Evolutionary conservation across 306 rosid species (phyloP).

Genomic region (Hippophae rhamnoides): DNA sequence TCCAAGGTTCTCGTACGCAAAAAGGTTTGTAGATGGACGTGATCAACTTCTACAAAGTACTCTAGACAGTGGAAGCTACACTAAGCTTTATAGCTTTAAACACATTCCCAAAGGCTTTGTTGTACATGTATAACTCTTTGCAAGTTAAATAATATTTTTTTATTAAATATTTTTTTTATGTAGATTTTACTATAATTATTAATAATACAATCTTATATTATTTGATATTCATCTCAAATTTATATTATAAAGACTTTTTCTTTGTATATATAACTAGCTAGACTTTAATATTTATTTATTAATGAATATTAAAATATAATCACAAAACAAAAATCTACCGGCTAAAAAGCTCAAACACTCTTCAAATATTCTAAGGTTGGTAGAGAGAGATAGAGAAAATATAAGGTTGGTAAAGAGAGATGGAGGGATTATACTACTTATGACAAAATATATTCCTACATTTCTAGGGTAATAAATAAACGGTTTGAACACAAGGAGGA

Average conservation of each 20-base stretch:
- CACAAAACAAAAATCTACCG: constrained; percentile 6
- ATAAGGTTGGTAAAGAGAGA: constrained; percentile 39
- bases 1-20: constrained; percentile 29
- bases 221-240: no score
- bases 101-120: constrained; percentile 68
- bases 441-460: constrained; percentile 45
- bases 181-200: background rate
- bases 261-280: no score
- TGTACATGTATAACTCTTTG: constrained; percentile 58
- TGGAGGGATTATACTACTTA: constrained; percentile 33
- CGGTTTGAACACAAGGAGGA: constrained; percentile 26
- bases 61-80: constrained; percentile 56
- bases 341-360: constrained; percentile 24
- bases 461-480: constrained; percentile 30
- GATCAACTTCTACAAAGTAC: constrained; percentile 43
- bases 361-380: background rate
- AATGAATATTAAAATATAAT: no score
- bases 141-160: constrained; percentile 30
- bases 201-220: no score
- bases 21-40: constrained; percentile 40
- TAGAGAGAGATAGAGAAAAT: background rate
- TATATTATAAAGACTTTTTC: no score
- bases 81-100: constrained; percentile 60
- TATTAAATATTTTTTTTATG: background rate
- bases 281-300: no score